A percentile compares a stretch with the other conserved stretches of the same genome.
These are phyloP conservation scores for Peterozyma xylosa DNA, from an alignment of 805 yeast species.

Conservation along the genomic window DNA sequence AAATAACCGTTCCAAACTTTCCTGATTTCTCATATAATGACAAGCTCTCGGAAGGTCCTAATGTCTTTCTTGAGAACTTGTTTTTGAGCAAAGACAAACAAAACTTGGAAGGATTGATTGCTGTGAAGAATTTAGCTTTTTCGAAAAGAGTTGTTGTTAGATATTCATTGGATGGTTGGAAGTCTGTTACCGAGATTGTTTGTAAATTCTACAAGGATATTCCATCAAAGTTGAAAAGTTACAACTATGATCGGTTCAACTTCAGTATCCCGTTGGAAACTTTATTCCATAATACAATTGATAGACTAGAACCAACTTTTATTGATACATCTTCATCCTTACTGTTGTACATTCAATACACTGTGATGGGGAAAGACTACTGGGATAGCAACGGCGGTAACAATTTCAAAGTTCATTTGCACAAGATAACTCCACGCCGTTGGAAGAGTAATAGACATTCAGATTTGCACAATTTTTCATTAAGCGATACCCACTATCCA, in stretches of 20 bases:
- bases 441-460: constrained; percentile 11
- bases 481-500: constrained; percentile 1
- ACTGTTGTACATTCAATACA: constrained; percentile 52
- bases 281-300: constrained; percentile 24
- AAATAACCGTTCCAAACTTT: constrained; percentile 32
- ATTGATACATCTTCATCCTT: constrained; percentile 10
- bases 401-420: constrained; percentile 52
- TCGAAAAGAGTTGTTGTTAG: constrained; percentile 61
- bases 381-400: constrained; percentile 71
- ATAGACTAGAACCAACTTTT: neutral
- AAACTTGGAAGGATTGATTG: constrained; percentile 61
- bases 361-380: constrained; percentile 38
- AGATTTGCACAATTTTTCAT: neutral
- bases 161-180: constrained; percentile 78
- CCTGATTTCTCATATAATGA: constrained; percentile 38
- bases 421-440: constrained; percentile 17
- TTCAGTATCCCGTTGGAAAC: constrained; percentile 50
- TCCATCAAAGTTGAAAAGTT: constrained; percentile 37
- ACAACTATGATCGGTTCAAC: constrained; percentile 63
- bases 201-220: constrained; percentile 53
- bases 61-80: constrained; percentile 59
- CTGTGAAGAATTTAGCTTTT: constrained; percentile 69
- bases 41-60: constrained; percentile 28
- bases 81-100: constrained; percentile 52
- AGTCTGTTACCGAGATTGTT: constrained; percentile 60